These are phyloP conservation scores for Rhizopogon vinicolor DNA, from an alignment of 768 basidiomycete species.

Conservation along the genomic window DNA sequence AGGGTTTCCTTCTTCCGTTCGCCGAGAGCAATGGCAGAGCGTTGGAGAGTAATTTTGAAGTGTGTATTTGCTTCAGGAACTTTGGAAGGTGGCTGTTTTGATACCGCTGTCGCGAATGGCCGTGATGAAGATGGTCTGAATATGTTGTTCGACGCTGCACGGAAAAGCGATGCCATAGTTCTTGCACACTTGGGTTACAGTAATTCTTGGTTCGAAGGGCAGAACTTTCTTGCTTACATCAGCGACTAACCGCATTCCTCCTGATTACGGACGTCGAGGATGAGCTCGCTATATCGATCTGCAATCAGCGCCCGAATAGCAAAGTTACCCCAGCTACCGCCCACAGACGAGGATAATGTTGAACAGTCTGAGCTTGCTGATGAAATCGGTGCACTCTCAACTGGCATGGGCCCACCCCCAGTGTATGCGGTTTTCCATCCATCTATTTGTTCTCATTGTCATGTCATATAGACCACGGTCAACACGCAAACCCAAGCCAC, in stretches of 20 bases:
- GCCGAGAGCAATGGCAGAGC: slow-evolving; percentile 83
- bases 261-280: slow-evolving; percentile 18
- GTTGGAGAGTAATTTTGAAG: slow-evolving; percentile 84
- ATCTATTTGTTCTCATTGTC: slow-evolving; percentile 10
- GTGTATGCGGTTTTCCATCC: slow-evolving; percentile 37
- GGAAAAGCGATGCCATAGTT: slow-evolving; percentile 10
- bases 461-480: not conserved
- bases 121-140: slow-evolving; percentile 9
- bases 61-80: slow-evolving; percentile 49
- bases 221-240: no score
- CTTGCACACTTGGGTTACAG: not conserved
- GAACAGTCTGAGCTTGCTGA: slow-evolving; percentile 51
- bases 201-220: no score
- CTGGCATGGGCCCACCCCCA: slow-evolving; percentile 57
- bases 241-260: not conserved
- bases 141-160: not conserved
- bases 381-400: slow-evolving; percentile 55
- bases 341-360: slow-evolving; percentile 37
- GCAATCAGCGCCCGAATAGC: slow-evolving; percentile 71
- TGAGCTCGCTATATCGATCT: slow-evolving; percentile 75
- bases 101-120: slow-evolving; percentile 3
- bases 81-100: not conserved
- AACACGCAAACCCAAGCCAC: slow-evolving; percentile 31
- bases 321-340: slow-evolving; percentile 62
- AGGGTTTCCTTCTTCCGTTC: slow-evolving; percentile 68